phyloP scores from a whole-genome alignment of 2,329 filamentous ascomycete genomes.

The Hymenoscyphus fraxineus region DNA sequence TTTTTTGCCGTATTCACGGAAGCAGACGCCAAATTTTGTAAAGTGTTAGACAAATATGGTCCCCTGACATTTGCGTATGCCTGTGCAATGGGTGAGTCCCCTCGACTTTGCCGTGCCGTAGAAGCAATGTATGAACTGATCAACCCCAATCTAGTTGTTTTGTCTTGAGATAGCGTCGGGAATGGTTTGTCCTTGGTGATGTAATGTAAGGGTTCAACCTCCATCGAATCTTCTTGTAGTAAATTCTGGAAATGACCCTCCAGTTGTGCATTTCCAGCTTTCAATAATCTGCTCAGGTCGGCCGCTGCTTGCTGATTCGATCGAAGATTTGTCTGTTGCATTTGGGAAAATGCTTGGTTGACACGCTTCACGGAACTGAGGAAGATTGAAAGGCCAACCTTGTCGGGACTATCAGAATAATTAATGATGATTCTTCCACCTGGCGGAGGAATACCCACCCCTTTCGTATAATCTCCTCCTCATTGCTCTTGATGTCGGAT shows the following conservation, averaged over 20 bases:
- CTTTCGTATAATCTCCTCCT: constrained; percentile 85
- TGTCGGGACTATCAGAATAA: constrained; percentile 59
- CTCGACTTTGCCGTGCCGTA: constrained; percentile 48
- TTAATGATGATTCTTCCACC: constrained; percentile 19
- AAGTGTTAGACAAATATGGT: constrained; percentile 75
- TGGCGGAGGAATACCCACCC: constrained; percentile 47
- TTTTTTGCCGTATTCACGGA: constrained; percentile 80
- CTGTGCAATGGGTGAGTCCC: constrained; percentile 69
- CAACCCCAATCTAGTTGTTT: constrained; percentile 69
- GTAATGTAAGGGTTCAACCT: constrained; percentile 85
- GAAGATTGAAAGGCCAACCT: constrained; percentile 78
- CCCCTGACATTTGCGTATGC: constrained; percentile 85
- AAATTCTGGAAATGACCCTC: constrained; percentile 80
- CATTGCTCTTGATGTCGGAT: constrained; percentile 85
- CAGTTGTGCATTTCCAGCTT: constrained; percentile 74
- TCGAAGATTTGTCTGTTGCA: constrained; percentile 85
- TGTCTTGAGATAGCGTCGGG: constrained; percentile 73
- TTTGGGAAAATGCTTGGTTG: constrained; percentile 75
- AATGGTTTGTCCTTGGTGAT: constrained; percentile 88
- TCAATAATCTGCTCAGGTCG: constrained; percentile 74
- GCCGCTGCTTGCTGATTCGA: constrained; percentile 86
- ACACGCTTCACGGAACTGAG: constrained; percentile 86
- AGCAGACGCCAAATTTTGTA: constrained; percentile 83
- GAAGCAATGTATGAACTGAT: constrained; percentile 73
- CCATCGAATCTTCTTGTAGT: constrained; percentile 71